phyloP scores from a whole-genome alignment of 768 basidiomycete species.

The Tephrocybe sp. region DNA sequence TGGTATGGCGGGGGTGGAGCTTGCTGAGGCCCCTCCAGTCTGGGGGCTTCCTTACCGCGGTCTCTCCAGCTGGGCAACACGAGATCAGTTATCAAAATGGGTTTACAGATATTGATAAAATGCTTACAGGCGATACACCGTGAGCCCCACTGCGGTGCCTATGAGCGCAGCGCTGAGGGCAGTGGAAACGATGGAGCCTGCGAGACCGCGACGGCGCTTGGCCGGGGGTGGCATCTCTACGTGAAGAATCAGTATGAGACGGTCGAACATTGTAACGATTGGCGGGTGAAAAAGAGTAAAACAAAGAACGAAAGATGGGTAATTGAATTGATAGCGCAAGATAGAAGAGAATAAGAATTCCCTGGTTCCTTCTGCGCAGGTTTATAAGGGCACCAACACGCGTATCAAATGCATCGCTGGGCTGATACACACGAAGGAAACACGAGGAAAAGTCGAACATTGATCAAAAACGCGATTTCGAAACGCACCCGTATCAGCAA shows the following conservation, averaged over 20 bases:
- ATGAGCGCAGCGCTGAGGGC: constrained; percentile 84
- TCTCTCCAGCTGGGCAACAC: constrained; percentile 63
- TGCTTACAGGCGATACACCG: constrained; percentile 82
- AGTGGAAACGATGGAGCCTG: constrained; percentile 79
- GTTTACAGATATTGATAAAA: neutral
- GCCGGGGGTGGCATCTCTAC: constrained; percentile 73
- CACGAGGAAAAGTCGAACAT: constrained; percentile 5
- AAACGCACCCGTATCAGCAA: constrained; percentile 20
- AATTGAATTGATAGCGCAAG: neutral
- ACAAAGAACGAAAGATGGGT: constrained; percentile 3
- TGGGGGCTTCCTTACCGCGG: constrained; percentile 52
- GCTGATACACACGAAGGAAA: constrained; percentile 1
- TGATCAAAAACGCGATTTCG: neutral
- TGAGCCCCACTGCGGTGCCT: constrained; percentile 82
- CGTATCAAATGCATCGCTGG: neutral
- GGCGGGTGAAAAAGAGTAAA: constrained; percentile 15
- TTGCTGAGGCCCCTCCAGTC: constrained; percentile 23
- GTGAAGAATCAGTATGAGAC: constrained; percentile 46
- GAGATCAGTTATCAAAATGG: constrained; percentile 5
- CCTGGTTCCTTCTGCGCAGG: neutral
- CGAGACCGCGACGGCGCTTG: constrained; percentile 79
- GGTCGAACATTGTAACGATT: constrained; percentile 25
- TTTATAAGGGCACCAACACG: constrained; percentile 13
- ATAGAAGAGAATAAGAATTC: constrained; percentile 1
- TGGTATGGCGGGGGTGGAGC: constrained; percentile 65